These are phyloP conservation scores for Candida ovalis DNA, from an alignment of 805 yeast species.

Conservation along the genomic window DNA sequence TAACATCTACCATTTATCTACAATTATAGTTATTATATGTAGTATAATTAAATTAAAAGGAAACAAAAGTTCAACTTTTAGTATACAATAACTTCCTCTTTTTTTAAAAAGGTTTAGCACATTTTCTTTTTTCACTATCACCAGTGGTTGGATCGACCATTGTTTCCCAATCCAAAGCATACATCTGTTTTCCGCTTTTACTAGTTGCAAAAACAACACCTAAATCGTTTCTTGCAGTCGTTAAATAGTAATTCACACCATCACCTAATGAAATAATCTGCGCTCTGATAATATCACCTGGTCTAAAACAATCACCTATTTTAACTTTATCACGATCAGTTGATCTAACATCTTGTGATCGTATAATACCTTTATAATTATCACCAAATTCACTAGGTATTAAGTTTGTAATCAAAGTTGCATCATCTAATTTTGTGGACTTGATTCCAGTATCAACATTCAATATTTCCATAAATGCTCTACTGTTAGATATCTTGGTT, in stretches of 20 bases:
- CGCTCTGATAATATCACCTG: slow-evolving; percentile 92
- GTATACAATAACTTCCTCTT: no score
- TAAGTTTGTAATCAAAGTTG: slow-evolving; percentile 30
- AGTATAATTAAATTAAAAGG: background rate
- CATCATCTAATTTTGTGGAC: slow-evolving; percentile 3
- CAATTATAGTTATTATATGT: no score
- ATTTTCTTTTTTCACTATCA: slow-evolving; percentile 71
- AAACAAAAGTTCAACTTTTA: background rate
- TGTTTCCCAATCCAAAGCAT: slow-evolving; percentile 92
- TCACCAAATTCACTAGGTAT: slow-evolving; percentile 77
- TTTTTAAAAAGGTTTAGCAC: slow-evolving; percentile 77
- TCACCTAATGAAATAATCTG: slow-evolving; percentile 85
- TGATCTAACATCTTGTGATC: slow-evolving; percentile 85
- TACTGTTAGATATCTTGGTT: slow-evolving; percentile 58
- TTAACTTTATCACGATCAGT: slow-evolving; percentile 88
- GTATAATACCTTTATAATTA: slow-evolving; percentile 78
- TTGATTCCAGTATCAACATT: slow-evolving; percentile 31
- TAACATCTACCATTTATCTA: no score
- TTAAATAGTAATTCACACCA: slow-evolving; percentile 83
- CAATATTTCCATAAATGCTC: slow-evolving; percentile 75
- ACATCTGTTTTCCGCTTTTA: slow-evolving; percentile 70
- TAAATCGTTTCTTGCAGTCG: slow-evolving; percentile 85
- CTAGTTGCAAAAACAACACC: slow-evolving; percentile 91
- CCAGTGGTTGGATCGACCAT: slow-evolving; percentile 83
- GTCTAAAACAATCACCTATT: slow-evolving; percentile 72